A percentile compares a stretch with the other conserved stretches of the same genome.
These are phyloP conservation scores for Verticillium tricorpus DNA, from an alignment of 2,329 filamentous ascomycete species.

Conservation along the genomic window DNA sequence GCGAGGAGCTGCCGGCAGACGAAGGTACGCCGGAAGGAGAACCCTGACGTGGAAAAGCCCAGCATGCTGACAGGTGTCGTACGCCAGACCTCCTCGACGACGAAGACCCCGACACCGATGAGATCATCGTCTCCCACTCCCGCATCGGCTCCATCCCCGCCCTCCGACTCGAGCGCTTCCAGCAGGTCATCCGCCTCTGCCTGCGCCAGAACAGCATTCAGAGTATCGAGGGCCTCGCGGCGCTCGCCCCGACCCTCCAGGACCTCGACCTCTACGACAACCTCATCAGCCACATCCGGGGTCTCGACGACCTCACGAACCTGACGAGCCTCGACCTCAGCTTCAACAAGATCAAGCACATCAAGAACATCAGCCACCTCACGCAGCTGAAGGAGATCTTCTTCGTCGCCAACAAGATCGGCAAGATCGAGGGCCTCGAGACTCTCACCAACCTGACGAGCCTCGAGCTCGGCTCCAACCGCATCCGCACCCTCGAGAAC, in stretches of 20 bases:
- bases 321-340: conserved; percentile 82
- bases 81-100: conserved; percentile 55
- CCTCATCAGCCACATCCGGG: conserved; percentile 79
- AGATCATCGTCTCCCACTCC: conserved; percentile 87
- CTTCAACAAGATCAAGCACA: conserved; percentile 99
- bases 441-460: conserved; percentile 71
- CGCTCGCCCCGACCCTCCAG: conserved; percentile 60
- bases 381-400: conserved; percentile 77
- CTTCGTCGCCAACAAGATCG: conserved; percentile 93
- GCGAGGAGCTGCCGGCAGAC: conserved; percentile 74
- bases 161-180: conserved; percentile 80
- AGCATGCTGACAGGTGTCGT: conserved; percentile 11
- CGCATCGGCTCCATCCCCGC: conserved; percentile 74
- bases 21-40: conserved; percentile 53
- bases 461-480: conserved; percentile 87
- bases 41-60: not conserved
- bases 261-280: conserved; percentile 98
- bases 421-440: conserved; percentile 74
- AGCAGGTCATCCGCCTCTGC: conserved; percentile 70
- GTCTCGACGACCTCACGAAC: conserved; percentile 71
- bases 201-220: conserved; percentile 90
- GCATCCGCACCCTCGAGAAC: conserved; percentile 84
- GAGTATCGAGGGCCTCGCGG: conserved; percentile 68
- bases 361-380: conserved; percentile 80
- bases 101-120: conserved; percentile 59